These are phyloP conservation scores for Phytophthora agathidicida DNA, from an alignment of 352 stramenopile species.

Conservation along the genomic window DNA sequence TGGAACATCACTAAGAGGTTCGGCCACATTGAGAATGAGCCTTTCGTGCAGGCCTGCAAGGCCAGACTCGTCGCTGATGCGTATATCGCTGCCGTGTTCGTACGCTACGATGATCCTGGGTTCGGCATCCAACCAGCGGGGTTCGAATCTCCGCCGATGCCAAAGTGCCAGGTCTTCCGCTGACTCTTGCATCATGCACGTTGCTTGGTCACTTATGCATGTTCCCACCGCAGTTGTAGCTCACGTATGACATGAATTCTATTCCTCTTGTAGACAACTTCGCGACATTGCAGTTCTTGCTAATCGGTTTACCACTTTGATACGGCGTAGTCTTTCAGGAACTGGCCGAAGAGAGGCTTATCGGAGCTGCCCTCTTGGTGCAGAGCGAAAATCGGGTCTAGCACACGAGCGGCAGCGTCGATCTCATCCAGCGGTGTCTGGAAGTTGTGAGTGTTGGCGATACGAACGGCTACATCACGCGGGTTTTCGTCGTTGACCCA, in stretches of 20 bases:
- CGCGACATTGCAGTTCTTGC: background rate
- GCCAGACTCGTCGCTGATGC: constrained; percentile 11
- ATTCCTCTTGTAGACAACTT: constrained; percentile 3
- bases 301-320: constrained; percentile 67
- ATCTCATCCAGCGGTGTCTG: constrained; percentile 97
- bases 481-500: constrained; percentile 98
- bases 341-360: constrained; percentile 62
- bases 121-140: constrained; percentile 9
- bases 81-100: constrained; percentile 19
- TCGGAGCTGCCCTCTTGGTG: constrained; percentile 50
- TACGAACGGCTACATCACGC: constrained; percentile 89
- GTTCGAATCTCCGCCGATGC: constrained; percentile 3
- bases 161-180: constrained; percentile 6
- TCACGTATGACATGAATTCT: constrained; percentile 11
- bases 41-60: constrained; percentile 46
- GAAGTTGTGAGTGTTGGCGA: constrained; percentile 93
- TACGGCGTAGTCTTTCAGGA: constrained; percentile 79
- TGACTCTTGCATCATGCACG: background rate
- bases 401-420: constrained; percentile 92
- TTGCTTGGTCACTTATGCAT: background rate
- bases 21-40: constrained; percentile 38
- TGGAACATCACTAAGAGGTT: constrained; percentile 33
- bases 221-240: background rate
- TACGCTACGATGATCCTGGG: constrained; percentile 13
- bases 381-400: constrained; percentile 93